These are phyloP conservation scores for Diaporthe caulivora DNA, from an alignment of 2,329 filamentous ascomycete genomes.

Conservation along the genomic window DNA sequence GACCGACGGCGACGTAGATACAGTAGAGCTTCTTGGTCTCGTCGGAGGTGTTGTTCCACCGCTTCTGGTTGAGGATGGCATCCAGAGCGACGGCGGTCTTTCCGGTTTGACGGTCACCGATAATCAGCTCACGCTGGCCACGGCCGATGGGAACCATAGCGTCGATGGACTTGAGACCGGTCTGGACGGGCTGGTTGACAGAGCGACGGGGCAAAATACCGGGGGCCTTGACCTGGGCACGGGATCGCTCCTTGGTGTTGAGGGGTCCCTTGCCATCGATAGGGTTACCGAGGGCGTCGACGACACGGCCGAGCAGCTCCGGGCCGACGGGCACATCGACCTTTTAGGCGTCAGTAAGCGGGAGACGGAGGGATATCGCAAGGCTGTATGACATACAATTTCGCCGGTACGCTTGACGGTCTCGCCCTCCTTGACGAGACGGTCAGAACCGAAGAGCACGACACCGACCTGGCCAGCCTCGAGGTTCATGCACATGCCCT, in stretches of 20 bases:
- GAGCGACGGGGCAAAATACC: constrained; percentile 97
- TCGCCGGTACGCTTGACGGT: constrained; percentile 99
- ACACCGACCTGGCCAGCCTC: constrained; percentile 99
- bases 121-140: constrained; percentile 99
- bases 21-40: constrained; percentile 99
- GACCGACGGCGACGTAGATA: constrained; percentile 97
- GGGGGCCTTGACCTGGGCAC: constrained; percentile 98
- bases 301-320: constrained; percentile 96
- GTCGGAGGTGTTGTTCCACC: constrained; percentile 90
- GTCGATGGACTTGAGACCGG: constrained; percentile 98
- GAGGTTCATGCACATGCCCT: constrained; percentile 99
- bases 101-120: constrained; percentile 99
- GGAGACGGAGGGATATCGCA: not conserved
- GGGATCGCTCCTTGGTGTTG: constrained; percentile 90
- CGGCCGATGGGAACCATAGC: constrained; percentile 99
- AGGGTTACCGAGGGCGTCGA: constrained; percentile 98
- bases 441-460: constrained; percentile 99
- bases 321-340: constrained; percentile 95
- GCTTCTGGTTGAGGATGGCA: constrained; percentile 99
- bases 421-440: constrained; percentile 99
- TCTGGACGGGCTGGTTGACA: constrained; percentile 99
- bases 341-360: constrained; percentile 60
- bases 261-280: constrained; percentile 99
- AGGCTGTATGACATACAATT: constrained; percentile 79
- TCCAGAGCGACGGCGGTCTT: constrained; percentile 99